These are phyloP conservation scores for Tolypocladium endophyticum DNA, from an alignment of 2,329 filamentous ascomycete genomes.

Conservation along the genomic window DNA sequence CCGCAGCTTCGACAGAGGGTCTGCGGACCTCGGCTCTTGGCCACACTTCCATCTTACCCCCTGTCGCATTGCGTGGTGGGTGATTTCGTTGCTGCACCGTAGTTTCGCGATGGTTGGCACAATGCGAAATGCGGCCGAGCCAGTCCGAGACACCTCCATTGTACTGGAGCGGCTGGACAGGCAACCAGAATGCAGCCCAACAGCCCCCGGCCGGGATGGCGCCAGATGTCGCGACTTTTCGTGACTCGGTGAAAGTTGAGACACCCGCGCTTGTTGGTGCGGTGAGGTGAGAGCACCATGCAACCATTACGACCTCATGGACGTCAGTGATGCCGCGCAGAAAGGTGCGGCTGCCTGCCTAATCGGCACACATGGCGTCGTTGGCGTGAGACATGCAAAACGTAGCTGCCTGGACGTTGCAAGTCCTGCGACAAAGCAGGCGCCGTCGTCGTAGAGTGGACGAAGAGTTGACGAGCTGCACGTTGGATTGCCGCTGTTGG, in stretches of 20 bases:
- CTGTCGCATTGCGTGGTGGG: not conserved
- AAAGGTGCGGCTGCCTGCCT: not conserved
- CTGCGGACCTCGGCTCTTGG: not conserved
- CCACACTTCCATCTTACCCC: not conserved
- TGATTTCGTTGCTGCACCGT: not conserved
- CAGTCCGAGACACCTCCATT: not conserved
- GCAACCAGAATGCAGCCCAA: too few species aligned
- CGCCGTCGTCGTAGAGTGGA: not conserved
- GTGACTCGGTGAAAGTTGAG: not conserved
- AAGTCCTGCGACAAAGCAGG: not conserved
- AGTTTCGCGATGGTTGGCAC: not conserved
- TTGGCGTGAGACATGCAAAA: not conserved
- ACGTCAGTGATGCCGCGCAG: not conserved
- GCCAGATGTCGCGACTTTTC: not conserved
- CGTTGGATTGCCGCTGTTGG: not conserved
- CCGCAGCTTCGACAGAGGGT: not conserved
- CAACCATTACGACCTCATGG: not conserved
- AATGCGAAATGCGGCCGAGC: not conserved
- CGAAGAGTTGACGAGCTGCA: not conserved
- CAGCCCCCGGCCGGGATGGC: too few species aligned
- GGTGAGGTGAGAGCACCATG: too few species aligned
- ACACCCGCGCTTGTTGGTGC: not conserved
- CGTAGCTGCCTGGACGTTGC: not conserved
- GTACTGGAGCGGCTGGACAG: too few species aligned
- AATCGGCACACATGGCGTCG: not conserved